Conservation (phyloP, 805 yeast genomes). For the Tetrapisispora iriomotensis region DNA sequence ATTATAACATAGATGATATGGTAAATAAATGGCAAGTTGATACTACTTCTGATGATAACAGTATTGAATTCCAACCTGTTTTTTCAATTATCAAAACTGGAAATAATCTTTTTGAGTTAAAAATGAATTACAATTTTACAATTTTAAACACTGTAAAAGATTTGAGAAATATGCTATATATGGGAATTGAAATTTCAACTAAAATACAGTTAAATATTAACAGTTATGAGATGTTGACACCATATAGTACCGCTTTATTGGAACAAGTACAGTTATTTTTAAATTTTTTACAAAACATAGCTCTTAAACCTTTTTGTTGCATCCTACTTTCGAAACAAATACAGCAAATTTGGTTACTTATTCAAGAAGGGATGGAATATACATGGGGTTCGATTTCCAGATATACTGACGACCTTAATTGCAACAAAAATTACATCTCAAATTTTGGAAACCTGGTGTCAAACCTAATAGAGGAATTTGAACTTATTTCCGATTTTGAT, state of each 20-base stretch:
- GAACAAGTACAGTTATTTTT: conserved; percentile 42
- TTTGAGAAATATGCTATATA: conserved; percentile 37
- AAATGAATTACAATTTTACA: conserved; percentile 43
- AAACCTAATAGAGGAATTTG: neutral
- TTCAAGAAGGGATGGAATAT: neutral
- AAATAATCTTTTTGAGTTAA: conserved; percentile 24
- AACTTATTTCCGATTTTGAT: no score
- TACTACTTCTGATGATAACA: neutral
- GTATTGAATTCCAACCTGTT: conserved; percentile 13
- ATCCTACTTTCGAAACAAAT: conserved; percentile 34
- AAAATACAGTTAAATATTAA: conserved; percentile 38
- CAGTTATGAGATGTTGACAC: conserved; percentile 42
- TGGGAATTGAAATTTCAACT: conserved; percentile 52
- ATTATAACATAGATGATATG: neutral
- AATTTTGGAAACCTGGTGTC: neutral
- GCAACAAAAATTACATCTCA: neutral
- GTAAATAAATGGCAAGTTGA: neutral
- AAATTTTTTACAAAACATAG: conserved; percentile 23
- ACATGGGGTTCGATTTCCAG: neutral
- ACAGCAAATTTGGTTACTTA: conserved; percentile 20
- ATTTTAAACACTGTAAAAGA: conserved; percentile 41
- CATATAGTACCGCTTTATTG: conserved; percentile 43
- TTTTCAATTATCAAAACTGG: conserved; percentile 30
- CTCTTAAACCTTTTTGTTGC: conserved; percentile 33
- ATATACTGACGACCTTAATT: neutral